phyloP scores from a whole-genome alignment of 352 stramenopile genomes.

The Blastocystis sp. region DNA sequence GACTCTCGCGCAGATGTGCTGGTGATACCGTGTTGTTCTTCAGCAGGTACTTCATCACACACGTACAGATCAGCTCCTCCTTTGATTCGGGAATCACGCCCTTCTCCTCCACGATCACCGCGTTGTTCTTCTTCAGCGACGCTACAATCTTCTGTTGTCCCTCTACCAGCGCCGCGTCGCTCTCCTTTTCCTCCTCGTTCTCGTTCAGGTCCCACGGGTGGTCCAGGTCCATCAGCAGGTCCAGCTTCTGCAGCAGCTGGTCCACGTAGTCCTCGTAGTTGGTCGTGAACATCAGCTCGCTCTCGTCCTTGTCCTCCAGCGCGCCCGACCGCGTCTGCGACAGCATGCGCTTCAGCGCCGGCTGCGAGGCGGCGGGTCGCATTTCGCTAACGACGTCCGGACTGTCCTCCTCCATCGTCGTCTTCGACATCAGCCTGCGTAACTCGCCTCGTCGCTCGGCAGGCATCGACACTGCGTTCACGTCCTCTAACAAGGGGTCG shows the following conservation, averaged over 20 bases:
- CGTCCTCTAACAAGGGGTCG: not conserved
- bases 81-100: slow-evolving; percentile 17
- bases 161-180: not conserved
- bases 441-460: not conserved
- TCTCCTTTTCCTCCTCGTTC: not conserved
- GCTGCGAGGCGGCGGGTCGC: not conserved
- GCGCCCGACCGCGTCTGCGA: not conserved
- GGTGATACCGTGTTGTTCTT: not conserved
- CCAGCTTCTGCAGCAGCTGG: slow-evolving; percentile 27
- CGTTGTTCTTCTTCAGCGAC: slow-evolving; percentile 9
- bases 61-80: slow-evolving; percentile 27
- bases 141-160: not conserved
- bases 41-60: slow-evolving; percentile 55
- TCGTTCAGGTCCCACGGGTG: slow-evolving; percentile 33
- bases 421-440: not conserved
- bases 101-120: slow-evolving; percentile 64
- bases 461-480: not conserved
- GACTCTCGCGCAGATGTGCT: not conserved
- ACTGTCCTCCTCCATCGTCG: not conserved
- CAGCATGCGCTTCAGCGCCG: not conserved
- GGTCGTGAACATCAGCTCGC: slow-evolving; percentile 13
- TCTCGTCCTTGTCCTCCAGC: not conserved
- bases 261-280: slow-evolving; percentile 55
- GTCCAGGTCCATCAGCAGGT: slow-evolving; percentile 53
- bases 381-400: not conserved